Conservation (phyloP, 106 monocot species). For the Allium sativum region DNA sequence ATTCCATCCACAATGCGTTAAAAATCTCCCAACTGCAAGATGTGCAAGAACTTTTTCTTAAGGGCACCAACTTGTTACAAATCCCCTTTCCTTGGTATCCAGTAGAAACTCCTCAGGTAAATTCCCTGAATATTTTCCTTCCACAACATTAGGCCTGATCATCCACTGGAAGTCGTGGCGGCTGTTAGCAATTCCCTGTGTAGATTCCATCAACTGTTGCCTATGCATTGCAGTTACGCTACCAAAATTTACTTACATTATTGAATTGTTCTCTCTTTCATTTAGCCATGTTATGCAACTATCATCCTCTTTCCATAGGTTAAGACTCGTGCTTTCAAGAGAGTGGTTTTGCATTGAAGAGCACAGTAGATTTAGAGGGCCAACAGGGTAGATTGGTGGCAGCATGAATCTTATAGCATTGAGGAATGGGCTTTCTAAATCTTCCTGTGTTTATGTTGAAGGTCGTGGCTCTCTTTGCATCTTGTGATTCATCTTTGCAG, state of each 20-base stretch:
- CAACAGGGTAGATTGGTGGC: constrained; percentile 27
- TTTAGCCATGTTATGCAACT: constrained; percentile 38
- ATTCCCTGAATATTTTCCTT: not conserved
- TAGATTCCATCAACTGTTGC: constrained; percentile 33
- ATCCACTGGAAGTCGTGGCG: constrained; percentile 24
- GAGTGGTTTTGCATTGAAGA: not conserved
- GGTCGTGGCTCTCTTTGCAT: not conserved
- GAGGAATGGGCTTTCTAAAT: constrained; percentile 22
- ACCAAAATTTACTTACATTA: constrained; percentile 45
- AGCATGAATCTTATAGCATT: constrained; percentile 12
- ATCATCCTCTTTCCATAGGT: constrained; percentile 28
- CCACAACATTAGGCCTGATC: constrained; percentile 18
- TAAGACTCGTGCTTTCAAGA: constrained; percentile 3
- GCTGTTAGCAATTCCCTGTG: constrained; percentile 26
- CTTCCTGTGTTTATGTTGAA: constrained; percentile 39
- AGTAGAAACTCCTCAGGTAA: constrained; percentile 4
- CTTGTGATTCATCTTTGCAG: constrained; percentile 2
- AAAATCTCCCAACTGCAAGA: constrained; percentile 28
- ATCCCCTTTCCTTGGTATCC: not conserved
- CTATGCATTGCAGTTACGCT: constrained; percentile 22
- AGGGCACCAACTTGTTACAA: constrained; percentile 6
- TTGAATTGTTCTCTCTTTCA: constrained; percentile 3
- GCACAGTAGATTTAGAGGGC: constrained; percentile 15
- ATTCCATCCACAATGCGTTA: constrained; percentile 80
- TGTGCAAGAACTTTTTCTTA: constrained; percentile 21